These are phyloP conservation scores for Hydnomerulius pinastri DNA, from an alignment of 768 basidiomycete species.

Conservation along the genomic window DNA sequence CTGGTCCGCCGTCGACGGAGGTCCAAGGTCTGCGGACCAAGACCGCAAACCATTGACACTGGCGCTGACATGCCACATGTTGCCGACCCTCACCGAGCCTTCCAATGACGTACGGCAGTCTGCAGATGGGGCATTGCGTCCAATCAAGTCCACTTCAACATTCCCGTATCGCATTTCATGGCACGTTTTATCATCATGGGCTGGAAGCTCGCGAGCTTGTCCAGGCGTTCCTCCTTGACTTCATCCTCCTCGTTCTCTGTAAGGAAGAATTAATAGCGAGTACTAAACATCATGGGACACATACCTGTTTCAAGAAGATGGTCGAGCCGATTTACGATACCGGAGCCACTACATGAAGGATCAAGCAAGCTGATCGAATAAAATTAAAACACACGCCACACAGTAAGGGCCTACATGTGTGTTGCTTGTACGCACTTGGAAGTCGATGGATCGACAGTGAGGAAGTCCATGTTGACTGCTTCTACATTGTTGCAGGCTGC, in stretches of 20 bases:
- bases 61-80: too few species aligned
- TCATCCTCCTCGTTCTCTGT: conserved; percentile 60
- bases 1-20: too few species aligned
- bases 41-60: too few species aligned
- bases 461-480: conserved; percentile 80
- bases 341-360: conserved; percentile 95
- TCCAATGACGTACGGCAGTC: too few species aligned
- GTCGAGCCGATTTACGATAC: conserved; percentile 89
- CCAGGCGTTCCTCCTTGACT: conserved; percentile 66
- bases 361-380: conserved; percentile 70
- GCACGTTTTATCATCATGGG: conserved; percentile 91
- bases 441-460: conserved; percentile 71
- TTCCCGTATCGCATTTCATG: too few species aligned
- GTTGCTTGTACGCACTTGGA: conserved; percentile 65
- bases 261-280: conserved; percentile 1
- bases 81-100: too few species aligned
- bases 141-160: too few species aligned
- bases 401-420: conserved; percentile 70
- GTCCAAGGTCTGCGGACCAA: too few species aligned
- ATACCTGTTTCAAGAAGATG: conserved; percentile 76
- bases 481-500: conserved; percentile 83
- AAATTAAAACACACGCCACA: background rate
- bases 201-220: conserved; percentile 87
- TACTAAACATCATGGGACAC: conserved; percentile 15
- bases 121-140: too few species aligned